Evolutionary conservation across 2,329 filamentous ascomycete species (phyloP).

Genomic region (Pyrenochaeta sp.): DNA sequence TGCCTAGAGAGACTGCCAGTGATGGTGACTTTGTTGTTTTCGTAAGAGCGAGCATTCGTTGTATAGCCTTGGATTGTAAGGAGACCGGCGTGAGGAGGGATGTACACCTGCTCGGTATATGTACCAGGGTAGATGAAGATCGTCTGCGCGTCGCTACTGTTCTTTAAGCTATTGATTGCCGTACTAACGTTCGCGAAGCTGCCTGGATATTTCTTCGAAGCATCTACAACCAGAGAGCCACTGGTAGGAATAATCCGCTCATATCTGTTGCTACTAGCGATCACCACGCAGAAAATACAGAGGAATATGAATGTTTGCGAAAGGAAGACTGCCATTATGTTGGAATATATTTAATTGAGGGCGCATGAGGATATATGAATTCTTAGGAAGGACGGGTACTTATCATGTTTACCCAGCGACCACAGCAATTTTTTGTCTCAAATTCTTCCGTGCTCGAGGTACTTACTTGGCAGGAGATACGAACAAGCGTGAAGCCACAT

Average conservation of each 20-base stretch:
- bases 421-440: neutral
- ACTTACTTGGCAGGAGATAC: neutral
- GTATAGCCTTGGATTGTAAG: slow-evolving; percentile 67
- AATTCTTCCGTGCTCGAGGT: slow-evolving; percentile 11
- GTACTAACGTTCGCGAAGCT: slow-evolving; percentile 27
- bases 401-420: neutral
- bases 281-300: neutral
- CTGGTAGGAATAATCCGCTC: slow-evolving; percentile 15
- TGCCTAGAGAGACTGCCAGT: slow-evolving; percentile 52
- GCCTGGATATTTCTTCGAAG: slow-evolving; percentile 16
- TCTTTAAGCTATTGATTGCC: slow-evolving; percentile 20
- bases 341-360: neutral
- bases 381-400: neutral
- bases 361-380: neutral
- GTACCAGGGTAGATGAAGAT: slow-evolving; percentile 68
- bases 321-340: neutral
- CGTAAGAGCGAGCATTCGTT: slow-evolving; percentile 58
- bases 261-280: slow-evolving; percentile 17
- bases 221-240: slow-evolving; percentile 29
- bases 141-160: slow-evolving; percentile 19
- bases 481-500: neutral
- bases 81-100: slow-evolving; percentile 55
- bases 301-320: neutral
- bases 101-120: slow-evolving; percentile 66
- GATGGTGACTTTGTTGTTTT: slow-evolving; percentile 64